phyloP scores from a whole-genome alignment of 257 asterid species.

The Forsythia suspensa region DNA sequence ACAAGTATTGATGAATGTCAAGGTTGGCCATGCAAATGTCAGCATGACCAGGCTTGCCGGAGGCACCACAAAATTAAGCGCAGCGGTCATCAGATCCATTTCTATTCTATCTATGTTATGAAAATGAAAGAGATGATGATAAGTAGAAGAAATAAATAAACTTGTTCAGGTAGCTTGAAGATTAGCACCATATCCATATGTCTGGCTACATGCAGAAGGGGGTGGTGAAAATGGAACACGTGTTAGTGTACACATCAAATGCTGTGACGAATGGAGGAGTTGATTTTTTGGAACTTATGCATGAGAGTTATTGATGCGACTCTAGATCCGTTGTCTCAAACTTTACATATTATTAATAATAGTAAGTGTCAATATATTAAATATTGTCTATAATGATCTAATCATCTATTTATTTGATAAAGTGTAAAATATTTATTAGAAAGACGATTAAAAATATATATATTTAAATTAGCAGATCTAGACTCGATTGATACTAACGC shows the following conservation, averaged over 20 bases:
- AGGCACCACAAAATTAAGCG: slow-evolving; percentile 68
- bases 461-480: too few species aligned
- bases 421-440: too few species aligned
- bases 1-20: slow-evolving; percentile 63
- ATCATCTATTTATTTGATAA: too few species aligned
- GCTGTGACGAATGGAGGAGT: slow-evolving; percentile 25
- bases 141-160: neutral
- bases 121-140: neutral
- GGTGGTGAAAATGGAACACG: slow-evolving; percentile 39
- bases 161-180: slow-evolving; percentile 25
- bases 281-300: slow-evolving; percentile 16
- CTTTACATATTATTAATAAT: too few species aligned
- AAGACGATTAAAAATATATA: too few species aligned
- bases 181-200: slow-evolving; percentile 26
- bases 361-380: too few species aligned
- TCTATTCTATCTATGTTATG: neutral
- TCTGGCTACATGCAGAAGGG: slow-evolving; percentile 50
- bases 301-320: neutral
- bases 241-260: slow-evolving; percentile 35
- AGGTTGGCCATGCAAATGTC: slow-evolving; percentile 90
- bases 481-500: too few species aligned
- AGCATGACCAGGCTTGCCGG: slow-evolving; percentile 85
- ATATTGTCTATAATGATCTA: too few species aligned
- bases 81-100: slow-evolving; percentile 58
- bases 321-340: too few species aligned